Percentiles rank a stretch among this genome's conserved stretches.
These are phyloP conservation scores for Lodderomyces metapsilosis DNA, from an alignment of 1,139 yeast genomes.

Conservation along the genomic window DNA sequence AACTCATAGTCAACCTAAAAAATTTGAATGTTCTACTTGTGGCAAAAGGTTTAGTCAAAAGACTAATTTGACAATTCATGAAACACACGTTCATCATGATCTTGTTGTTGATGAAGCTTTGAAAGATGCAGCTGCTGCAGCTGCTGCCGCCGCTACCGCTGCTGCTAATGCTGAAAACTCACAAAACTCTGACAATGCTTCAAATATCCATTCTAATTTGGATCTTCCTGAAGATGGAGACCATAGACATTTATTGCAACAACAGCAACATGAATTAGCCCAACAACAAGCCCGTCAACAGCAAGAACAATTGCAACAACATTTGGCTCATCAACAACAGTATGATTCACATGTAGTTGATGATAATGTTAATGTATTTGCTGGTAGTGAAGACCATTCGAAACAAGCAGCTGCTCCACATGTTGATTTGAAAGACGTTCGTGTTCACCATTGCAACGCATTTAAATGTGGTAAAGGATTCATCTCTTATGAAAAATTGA, in stretches of 20 bases:
- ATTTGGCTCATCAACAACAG: constrained; percentile 4
- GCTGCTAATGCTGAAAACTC: not conserved
- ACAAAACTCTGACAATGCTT: not conserved
- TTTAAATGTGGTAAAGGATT: constrained; percentile 16
- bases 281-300: constrained; percentile 2
- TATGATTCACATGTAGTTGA: constrained; percentile 6
- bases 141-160: not conserved
- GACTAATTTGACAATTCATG: constrained; percentile 16
- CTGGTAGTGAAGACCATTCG: constrained; percentile 1
- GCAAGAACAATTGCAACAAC: constrained; percentile 2
- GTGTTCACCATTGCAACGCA: constrained; percentile 18
- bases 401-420: constrained; percentile 1
- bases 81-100: constrained; percentile 17
- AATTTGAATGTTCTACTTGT: constrained; percentile 19
- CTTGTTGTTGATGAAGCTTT: constrained; percentile 12
- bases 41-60: constrained; percentile 24
- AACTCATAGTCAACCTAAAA: constrained; percentile 17
- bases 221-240: not conserved
- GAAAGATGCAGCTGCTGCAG: constrained; percentile 1
- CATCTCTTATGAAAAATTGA: constrained; percentile 14
- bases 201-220: constrained; percentile 1
- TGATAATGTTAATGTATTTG: constrained; percentile 7
- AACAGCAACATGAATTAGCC: constrained; percentile 1
- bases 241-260: constrained; percentile 3
- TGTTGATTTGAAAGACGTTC: constrained; percentile 13